phyloP scores from a whole-genome alignment of 2,329 filamentous ascomycete genomes.

The Escovopsis weberi region DNA sequence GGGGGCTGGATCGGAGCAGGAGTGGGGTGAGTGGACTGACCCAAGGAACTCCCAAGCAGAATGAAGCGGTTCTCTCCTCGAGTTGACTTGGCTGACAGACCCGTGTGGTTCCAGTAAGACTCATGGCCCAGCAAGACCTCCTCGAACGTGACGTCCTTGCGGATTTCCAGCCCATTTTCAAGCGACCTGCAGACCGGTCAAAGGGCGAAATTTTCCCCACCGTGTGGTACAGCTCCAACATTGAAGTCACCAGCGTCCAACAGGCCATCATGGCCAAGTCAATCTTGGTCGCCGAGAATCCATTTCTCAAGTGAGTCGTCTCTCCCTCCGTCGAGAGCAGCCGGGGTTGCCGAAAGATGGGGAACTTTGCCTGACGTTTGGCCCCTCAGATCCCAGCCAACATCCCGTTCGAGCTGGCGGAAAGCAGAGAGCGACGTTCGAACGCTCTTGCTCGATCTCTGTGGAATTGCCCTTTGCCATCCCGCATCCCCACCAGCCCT shows the following conservation, averaged over 20 bases:
- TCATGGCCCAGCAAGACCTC: constrained; percentile 21
- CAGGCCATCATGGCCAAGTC: constrained; percentile 25
- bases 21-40: constrained; percentile 19
- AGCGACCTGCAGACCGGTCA: constrained; percentile 19
- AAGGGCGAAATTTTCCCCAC: constrained; percentile 25
- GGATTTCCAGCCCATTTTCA: constrained; percentile 21
- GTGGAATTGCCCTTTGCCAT: constrained; percentile 26
- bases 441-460: constrained; percentile 22
- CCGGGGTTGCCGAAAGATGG: too few relatives aligned
- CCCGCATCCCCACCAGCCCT: constrained; percentile 22
- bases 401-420: constrained; percentile 18
- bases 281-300: constrained; percentile 25
- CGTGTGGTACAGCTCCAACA: constrained; percentile 24
- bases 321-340: too few relatives aligned
- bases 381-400: constrained; percentile 10
- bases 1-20: constrained; percentile 20
- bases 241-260: constrained; percentile 26
- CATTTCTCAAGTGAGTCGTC: constrained; percentile 17
- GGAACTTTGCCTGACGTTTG: too few relatives aligned
- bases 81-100: neutral
- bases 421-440: constrained; percentile 24
- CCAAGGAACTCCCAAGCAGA: neutral
- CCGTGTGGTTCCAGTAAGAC: constrained; percentile 12
- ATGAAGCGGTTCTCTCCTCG: too few relatives aligned
- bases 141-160: constrained; percentile 19